Percentiles rank a stretch among this genome's conserved stretches.
These are phyloP conservation scores for Isabelozyma heimii DNA, from an alignment of 805 yeast genomes.

Conservation along the genomic window DNA sequence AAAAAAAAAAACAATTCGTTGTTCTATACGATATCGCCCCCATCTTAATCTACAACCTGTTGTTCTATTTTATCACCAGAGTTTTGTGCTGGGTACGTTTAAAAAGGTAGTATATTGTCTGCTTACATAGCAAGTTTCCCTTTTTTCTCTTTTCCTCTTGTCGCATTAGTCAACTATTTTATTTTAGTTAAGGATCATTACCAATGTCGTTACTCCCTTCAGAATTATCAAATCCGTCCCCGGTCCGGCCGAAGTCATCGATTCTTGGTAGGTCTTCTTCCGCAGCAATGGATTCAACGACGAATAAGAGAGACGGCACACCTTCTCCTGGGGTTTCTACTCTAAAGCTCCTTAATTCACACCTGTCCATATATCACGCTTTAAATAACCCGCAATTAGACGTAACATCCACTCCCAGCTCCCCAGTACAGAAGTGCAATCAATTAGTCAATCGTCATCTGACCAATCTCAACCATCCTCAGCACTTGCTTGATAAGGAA, in stretches of 20 bases:
- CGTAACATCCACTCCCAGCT: conserved; percentile 9
- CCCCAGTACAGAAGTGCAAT: conserved; percentile 4
- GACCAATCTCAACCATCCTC: background rate
- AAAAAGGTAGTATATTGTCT: too few species aligned
- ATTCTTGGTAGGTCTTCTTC: too few species aligned
- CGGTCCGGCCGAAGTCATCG: background rate
- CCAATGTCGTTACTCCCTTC: background rate
- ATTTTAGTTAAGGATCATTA: background rate
- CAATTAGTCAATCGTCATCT: conserved; percentile 7
- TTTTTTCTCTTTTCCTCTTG: background rate
- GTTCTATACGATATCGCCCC: too few species aligned
- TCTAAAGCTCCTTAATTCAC: conserved; percentile 29
- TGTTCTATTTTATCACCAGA: too few species aligned
- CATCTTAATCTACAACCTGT: too few species aligned
- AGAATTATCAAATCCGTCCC: background rate
- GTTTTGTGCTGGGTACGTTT: too few species aligned
- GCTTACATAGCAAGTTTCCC: too few species aligned
- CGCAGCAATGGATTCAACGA: too few species aligned
- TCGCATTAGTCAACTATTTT: background rate
- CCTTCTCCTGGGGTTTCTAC: background rate
- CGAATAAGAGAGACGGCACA: too few species aligned
- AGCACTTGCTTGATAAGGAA: conserved; percentile 9
- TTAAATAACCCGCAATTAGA: conserved; percentile 42
- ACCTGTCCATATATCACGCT: conserved; percentile 37
- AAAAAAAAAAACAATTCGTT: too few species aligned